Conservation (phyloP, 257 asterid species). For the Lycium barbarum region DNA sequence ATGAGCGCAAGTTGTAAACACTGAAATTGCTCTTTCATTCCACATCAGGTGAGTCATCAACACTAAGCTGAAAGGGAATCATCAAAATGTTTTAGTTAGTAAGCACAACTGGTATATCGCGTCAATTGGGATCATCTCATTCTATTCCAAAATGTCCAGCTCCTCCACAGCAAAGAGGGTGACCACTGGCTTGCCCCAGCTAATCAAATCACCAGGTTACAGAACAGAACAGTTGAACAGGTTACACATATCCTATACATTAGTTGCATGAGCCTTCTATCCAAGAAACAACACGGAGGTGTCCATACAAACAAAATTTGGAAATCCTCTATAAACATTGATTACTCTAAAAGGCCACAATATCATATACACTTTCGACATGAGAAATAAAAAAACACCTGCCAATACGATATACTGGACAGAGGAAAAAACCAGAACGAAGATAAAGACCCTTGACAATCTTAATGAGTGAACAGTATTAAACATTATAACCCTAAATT, state of each 20-base stretch:
- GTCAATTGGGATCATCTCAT: conserved; percentile 18
- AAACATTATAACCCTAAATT: background rate
- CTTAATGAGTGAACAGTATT: background rate
- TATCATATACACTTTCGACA: background rate
- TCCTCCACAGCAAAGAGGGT: conserved; percentile 20
- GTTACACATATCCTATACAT: background rate
- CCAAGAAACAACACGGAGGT: background rate
- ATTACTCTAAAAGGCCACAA: background rate
- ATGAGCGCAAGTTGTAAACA: background rate
- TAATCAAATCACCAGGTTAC: background rate
- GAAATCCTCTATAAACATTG: background rate
- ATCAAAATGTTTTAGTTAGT: background rate
- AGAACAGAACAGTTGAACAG: conserved; percentile 13
- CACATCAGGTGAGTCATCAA: background rate
- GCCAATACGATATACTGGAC: background rate
- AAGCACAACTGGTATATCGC: background rate
- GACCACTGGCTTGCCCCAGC: background rate
- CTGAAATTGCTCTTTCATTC: background rate
- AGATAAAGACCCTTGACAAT: background rate
- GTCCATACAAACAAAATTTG: background rate
- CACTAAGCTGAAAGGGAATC: background rate
- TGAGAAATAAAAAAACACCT: conserved; percentile 14
- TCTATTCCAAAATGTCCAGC: background rate
- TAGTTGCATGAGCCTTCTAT: conserved; percentile 15
- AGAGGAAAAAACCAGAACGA: background rate